These are phyloP conservation scores for Pseudonectria foliicola DNA, from an alignment of 2,329 filamentous ascomycete species.

Conservation along the genomic window DNA sequence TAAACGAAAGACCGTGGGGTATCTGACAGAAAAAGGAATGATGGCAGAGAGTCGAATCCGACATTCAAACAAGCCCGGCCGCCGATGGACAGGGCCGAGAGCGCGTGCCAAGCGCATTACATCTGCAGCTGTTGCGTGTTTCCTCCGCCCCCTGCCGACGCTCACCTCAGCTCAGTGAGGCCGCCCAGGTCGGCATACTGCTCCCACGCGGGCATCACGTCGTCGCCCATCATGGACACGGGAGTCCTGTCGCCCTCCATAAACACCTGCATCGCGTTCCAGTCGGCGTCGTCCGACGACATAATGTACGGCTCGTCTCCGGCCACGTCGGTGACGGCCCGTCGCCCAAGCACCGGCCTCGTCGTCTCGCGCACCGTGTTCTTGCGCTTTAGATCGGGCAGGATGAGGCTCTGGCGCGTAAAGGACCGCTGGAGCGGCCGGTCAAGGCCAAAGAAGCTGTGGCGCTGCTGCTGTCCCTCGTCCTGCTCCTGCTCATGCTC, in stretches of 20 bases:
- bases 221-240: slow-evolving; percentile 12
- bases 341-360: slow-evolving; percentile 6
- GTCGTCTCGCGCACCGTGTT: slow-evolving; percentile 10
- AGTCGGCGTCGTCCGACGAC: slow-evolving; percentile 26
- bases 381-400: slow-evolving; percentile 18
- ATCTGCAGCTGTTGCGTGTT: no score
- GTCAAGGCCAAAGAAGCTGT: slow-evolving; percentile 4
- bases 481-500: not conserved
- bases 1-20: slow-evolving; percentile 16
- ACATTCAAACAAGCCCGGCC: not conserved
- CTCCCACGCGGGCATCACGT: slow-evolving; percentile 34
- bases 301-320: slow-evolving; percentile 22
- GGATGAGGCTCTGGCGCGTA: slow-evolving; percentile 17
- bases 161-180: slow-evolving; percentile 31
- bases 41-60: slow-evolving; percentile 1
- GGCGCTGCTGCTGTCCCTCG: slow-evolving; percentile 9
- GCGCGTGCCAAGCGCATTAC: not conserved
- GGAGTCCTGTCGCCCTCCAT: slow-evolving; percentile 20
- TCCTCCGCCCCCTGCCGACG: not conserved
- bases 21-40: slow-evolving; percentile 14
- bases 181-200: slow-evolving; percentile 41
- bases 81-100: not conserved
- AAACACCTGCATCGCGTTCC: slow-evolving; percentile 31
- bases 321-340: slow-evolving; percentile 8
- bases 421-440: slow-evolving; percentile 4